Conservation (phyloP, 768 basidiomycete genomes). For the Chiua virens region DNA sequence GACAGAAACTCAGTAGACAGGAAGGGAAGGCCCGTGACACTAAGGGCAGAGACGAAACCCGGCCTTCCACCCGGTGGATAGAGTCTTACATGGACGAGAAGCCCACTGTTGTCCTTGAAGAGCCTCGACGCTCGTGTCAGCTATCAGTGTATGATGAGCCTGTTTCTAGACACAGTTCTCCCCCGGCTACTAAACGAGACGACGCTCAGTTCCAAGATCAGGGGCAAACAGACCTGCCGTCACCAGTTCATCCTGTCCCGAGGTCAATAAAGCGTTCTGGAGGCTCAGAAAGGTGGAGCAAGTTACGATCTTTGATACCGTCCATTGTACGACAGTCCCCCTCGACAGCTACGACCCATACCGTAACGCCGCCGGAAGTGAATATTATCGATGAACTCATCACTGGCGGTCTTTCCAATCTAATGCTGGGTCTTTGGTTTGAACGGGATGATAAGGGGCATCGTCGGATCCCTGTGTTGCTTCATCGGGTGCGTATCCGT, state of each 20-base stretch:
- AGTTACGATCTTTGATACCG: conserved; percentile 66
- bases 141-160: conserved; percentile 27
- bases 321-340: conserved; percentile 42
- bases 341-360: conserved; percentile 39
- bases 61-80: conserved; percentile 56
- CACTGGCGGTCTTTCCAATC: conserved; percentile 71
- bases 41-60: conserved; percentile 48
- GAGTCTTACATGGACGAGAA: conserved; percentile 52
- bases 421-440: conserved; percentile 82
- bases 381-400: conserved; percentile 85
- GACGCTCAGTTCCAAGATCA: conserved; percentile 5
- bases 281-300: conserved; percentile 53
- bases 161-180: conserved; percentile 8
- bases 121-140: conserved; percentile 18
- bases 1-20: conserved; percentile 46
- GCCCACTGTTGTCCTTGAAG: conserved; percentile 34
- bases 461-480: conserved; percentile 73
- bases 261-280: conserved; percentile 19
- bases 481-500: conserved; percentile 80
- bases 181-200: conserved; percentile 1
- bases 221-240: conserved; percentile 9
- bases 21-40: conserved; percentile 54
- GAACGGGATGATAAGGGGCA: conserved; percentile 85
- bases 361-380: conserved; percentile 52
- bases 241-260: conserved; percentile 31